phyloP scores from a whole-genome alignment of 176 grass and related monocot genomes.

The Triticum urartu region DNA sequence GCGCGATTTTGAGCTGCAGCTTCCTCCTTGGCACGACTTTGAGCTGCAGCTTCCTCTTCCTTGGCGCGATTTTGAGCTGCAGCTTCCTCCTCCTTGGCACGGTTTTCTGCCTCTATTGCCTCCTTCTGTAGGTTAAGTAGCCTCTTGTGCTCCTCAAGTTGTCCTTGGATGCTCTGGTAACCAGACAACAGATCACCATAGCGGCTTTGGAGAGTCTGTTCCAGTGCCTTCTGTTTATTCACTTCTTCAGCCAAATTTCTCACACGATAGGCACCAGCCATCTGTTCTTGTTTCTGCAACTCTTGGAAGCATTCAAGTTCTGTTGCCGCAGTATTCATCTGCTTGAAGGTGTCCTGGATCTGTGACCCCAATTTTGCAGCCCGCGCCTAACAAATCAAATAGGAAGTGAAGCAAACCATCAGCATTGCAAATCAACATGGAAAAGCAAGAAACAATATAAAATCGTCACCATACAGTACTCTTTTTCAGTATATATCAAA shows the following conservation, averaged over 20 bases:
- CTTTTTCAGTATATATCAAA: background rate
- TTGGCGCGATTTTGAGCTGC: background rate
- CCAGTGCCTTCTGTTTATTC: conserved; percentile 75
- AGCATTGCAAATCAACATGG: conserved; percentile 5
- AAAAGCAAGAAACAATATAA: background rate
- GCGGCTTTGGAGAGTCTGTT: conserved; percentile 55
- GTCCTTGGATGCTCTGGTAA: conserved; percentile 53
- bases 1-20: background rate
- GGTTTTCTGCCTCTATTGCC: conserved; percentile 25
- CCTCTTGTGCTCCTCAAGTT: conserved; percentile 60
- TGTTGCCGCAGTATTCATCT: conserved; percentile 74
- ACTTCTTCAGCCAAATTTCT: conserved; percentile 66
- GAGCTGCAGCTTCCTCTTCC: conserved; percentile 6
- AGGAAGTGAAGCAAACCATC: background rate
- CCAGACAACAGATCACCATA: conserved; percentile 63
- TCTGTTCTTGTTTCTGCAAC: conserved; percentile 82
- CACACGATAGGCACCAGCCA: conserved; percentile 64
- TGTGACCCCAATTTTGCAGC: conserved; percentile 73
- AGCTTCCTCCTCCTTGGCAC: conserved; percentile 11
- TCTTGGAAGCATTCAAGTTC: conserved; percentile 89
- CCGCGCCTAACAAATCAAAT: conserved; percentile 48
- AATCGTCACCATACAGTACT: background rate
- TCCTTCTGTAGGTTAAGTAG: conserved; percentile 33
- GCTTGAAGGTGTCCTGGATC: conserved; percentile 78
- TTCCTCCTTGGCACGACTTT: background rate